Evolutionary conservation across 768 basidiomycete genomes (phyloP).

Genomic region (Pulveroboletus ravenelii): DNA sequence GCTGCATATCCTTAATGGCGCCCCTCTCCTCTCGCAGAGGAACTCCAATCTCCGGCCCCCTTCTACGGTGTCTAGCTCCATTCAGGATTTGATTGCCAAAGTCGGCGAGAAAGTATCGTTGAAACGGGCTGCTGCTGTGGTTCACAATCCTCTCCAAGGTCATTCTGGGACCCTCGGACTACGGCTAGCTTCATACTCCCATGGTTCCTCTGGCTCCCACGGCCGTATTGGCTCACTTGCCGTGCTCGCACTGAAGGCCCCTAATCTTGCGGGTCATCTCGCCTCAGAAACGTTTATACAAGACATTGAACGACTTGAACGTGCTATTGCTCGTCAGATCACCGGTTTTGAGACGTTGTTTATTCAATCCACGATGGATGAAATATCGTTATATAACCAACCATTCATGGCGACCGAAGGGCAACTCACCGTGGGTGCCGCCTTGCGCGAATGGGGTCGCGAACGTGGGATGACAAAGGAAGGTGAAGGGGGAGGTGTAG

Average conservation of each 20-base stretch:
- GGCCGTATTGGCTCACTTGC: constrained; percentile 60
- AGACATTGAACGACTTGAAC: constrained; percentile 62
- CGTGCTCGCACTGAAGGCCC: constrained; percentile 49
- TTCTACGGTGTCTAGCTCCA: constrained; percentile 55
- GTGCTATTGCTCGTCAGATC: constrained; percentile 79
- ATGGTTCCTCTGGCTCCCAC: constrained; percentile 50
- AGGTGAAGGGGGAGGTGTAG: constrained; percentile 30
- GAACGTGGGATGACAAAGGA: constrained; percentile 40
- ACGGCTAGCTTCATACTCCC: constrained; percentile 54
- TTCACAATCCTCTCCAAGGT: constrained; percentile 34
- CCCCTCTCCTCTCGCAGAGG: constrained; percentile 59
- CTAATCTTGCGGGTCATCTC: constrained; percentile 41
- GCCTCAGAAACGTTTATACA: constrained; percentile 44
- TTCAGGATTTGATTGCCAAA: constrained; percentile 66
- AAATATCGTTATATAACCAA: constrained; percentile 63
- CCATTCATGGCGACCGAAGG: constrained; percentile 73
- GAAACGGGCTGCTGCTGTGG: constrained; percentile 49
- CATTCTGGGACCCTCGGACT: constrained; percentile 36
- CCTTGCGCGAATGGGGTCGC: constrained; percentile 50
- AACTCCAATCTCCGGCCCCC: constrained; percentile 30
- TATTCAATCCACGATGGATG: constrained; percentile 40
- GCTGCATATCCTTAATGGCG: constrained; percentile 50
- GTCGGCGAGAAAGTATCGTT: constrained; percentile 77
- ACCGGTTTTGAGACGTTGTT: constrained; percentile 71
- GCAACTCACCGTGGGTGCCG: constrained; percentile 33